Conservation (phyloP, 192 early-diverging fungal species). For the Backusella tarrabulga region DNA sequence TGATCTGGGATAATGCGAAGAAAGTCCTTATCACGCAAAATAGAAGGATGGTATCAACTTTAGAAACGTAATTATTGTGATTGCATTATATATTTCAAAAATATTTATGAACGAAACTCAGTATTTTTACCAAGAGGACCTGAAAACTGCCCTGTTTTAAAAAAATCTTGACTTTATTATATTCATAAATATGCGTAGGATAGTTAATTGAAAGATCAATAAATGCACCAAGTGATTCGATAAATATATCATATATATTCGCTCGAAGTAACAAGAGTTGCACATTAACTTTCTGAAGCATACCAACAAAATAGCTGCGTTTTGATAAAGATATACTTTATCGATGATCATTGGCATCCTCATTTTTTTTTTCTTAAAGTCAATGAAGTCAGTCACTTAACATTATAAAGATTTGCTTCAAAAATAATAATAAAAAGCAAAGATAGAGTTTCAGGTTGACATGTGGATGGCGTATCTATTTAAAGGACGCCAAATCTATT, state of each 20-base stretch:
- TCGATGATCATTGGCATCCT: too few species aligned
- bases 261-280: background rate
- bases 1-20: too few species aligned
- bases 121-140: background rate
- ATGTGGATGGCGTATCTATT: background rate
- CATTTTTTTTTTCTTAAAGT: background rate
- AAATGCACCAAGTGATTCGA: background rate
- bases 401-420: background rate
- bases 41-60: background rate
- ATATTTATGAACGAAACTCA: background rate
- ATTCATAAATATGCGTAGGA: too few species aligned
- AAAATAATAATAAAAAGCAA: background rate
- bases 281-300: background rate
- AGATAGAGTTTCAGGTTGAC: background rate
- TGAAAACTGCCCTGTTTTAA: too few species aligned
- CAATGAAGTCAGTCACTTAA: background rate
- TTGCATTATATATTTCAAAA: background rate
- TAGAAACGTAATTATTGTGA: background rate
- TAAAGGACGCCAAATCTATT: background rate
- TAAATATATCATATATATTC: background rate
- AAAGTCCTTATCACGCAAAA: background rate
- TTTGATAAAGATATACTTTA: too few species aligned
- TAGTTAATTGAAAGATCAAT: too few species aligned
- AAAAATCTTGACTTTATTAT: too few species aligned
- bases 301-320: too few species aligned